Evolutionary conservation across 2,329 filamentous ascomycete species (phyloP).

Genomic region (Aureobasidium sp.): DNA sequence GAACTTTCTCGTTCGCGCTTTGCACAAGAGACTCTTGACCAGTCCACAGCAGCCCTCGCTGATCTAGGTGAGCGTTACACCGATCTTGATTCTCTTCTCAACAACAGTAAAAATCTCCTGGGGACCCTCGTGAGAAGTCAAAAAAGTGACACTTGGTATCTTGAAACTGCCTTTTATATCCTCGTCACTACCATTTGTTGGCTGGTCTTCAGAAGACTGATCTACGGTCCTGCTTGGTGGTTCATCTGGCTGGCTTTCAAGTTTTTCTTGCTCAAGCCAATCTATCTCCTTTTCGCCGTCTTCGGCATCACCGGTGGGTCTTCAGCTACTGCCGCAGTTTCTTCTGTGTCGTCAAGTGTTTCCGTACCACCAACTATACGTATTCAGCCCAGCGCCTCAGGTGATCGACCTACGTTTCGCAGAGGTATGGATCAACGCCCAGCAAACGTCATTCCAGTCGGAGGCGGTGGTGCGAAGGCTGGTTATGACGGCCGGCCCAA

Average conservation of each 20-base stretch:
- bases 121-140: constrained; percentile 74
- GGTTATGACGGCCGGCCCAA: constrained; percentile 24
- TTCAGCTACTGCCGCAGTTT: not conserved
- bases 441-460: constrained; percentile 35
- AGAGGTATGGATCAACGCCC: constrained; percentile 18
- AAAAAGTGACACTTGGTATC: constrained; percentile 97
- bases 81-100: constrained; percentile 68
- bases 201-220: constrained; percentile 74
- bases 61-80: constrained; percentile 76
- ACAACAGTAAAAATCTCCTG: constrained; percentile 66
- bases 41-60: constrained; percentile 75
- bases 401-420: constrained; percentile 27
- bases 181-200: constrained; percentile 70
- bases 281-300: constrained; percentile 13
- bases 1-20: constrained; percentile 84
- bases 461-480: constrained; percentile 40
- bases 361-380: constrained; percentile 24
- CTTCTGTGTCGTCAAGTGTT: not conserved
- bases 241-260: constrained; percentile 65
- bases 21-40: constrained; percentile 77
- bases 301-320: constrained; percentile 8
- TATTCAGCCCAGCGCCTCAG: constrained; percentile 39
- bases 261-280: constrained; percentile 18
- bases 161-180: constrained; percentile 82
- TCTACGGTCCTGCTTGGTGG: constrained; percentile 91